These are phyloP conservation scores for Kodamaea kakaduensis DNA, from an alignment of 805 yeast species.

Conservation along the genomic window DNA sequence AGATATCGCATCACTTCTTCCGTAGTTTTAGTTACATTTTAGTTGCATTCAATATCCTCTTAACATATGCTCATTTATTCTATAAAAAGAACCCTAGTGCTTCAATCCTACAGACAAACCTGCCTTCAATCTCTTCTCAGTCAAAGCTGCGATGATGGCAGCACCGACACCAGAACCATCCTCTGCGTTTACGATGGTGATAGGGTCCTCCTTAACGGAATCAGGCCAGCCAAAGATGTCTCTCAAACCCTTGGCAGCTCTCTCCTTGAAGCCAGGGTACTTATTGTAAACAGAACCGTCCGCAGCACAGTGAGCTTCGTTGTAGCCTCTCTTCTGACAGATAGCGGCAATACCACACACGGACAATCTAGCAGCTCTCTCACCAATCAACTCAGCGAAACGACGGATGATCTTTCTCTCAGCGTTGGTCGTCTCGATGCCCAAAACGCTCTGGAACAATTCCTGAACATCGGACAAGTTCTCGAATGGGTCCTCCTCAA, in stretches of 20 bases:
- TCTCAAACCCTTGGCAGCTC: slow-evolving; percentile 83
- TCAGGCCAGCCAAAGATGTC: slow-evolving; percentile 81
- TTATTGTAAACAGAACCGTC: slow-evolving; percentile 95
- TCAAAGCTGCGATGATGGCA: slow-evolving; percentile 93
- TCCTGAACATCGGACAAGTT: slow-evolving; percentile 72
- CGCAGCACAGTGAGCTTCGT: slow-evolving; percentile 85
- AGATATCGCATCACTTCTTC: no score
- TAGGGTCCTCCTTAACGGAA: slow-evolving; percentile 61
- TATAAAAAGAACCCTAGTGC: slow-evolving; percentile 5
- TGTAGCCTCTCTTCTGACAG: slow-evolving; percentile 76
- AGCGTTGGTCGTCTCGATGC: slow-evolving; percentile 60
- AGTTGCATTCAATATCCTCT: no score
- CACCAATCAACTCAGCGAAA: slow-evolving; percentile 82
- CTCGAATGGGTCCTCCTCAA: slow-evolving; percentile 88
- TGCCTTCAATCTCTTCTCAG: slow-evolving; percentile 69
- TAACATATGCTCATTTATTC: slow-evolving; percentile 1
- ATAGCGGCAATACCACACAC: slow-evolving; percentile 95
- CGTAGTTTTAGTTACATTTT: neutral
- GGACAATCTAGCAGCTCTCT: slow-evolving; percentile 87
- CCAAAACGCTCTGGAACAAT: slow-evolving; percentile 56
- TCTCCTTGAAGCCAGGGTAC: slow-evolving; percentile 86
- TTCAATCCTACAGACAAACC: slow-evolving; percentile 62
- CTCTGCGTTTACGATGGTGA: slow-evolving; percentile 85
- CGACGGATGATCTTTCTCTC: slow-evolving; percentile 83
- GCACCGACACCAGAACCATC: slow-evolving; percentile 99